Evolutionary conservation across 352 stramenopile genomes (phyloP), one percentile per base, ranked within the genome.

Genomic region (Phytophthora pseudosyringae): DNA sequence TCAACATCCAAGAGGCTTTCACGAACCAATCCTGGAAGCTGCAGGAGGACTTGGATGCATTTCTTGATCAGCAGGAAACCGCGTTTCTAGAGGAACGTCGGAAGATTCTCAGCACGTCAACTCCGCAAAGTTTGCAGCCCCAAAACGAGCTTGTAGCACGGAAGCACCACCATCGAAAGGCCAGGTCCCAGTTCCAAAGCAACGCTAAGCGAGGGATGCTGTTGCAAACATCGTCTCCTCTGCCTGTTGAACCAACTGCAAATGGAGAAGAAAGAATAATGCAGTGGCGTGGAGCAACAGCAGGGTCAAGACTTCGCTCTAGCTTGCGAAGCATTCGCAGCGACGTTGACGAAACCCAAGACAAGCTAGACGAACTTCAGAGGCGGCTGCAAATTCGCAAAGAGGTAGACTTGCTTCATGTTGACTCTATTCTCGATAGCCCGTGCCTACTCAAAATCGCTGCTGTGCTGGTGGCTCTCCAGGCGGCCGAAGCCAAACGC

Each of bases 1-100:
- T 89, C 48, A 90, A 86, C 45, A 75, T 91, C 38, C 73, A 91
- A 47, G 76, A 90, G 36, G 83, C 83, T 2, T 88, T 90, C 52
- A 88, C 76, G 6, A 86, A 80, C 40, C 79, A 90, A 54, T 79
- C 69, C 0, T 76, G 76, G 35, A 81, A 86, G 49, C 68, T 88
- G 11, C 75, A 88, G 21, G 48, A 62, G 10, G 83, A 90, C 33
- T 73, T 83, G 43, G 57, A 73, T 52, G 56, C 33, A 13, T 85
- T 77, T 39, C 47, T 87, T 8, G 60, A 73, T n/a, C 69, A 82
- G 44, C 59, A 87, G 12, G 68, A 90, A n/a, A 26, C 47, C 15
- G 68, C 79, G 8, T 82, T 73, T 46, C 41, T 69, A 2, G 16
- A 48, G 0, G 63, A 88, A 36, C 70, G 76, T n/a, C 40, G 69